Conservation (phyloP, 768 basidiomycete genomes). For the Rhizopogon rudus region DNA sequence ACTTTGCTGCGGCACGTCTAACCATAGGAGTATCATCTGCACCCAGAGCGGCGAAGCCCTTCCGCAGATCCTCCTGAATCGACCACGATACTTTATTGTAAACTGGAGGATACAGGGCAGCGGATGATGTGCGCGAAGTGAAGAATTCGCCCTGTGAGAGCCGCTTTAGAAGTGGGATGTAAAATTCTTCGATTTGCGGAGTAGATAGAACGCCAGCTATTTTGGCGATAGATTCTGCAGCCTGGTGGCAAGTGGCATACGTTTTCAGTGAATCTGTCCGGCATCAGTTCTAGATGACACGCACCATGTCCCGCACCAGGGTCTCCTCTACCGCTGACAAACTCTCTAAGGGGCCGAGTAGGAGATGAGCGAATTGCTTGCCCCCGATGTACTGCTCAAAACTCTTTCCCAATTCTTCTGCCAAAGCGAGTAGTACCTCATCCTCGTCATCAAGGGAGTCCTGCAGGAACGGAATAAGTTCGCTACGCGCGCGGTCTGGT, state of each 20-base stretch:
- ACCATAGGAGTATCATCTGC: conserved; percentile 99
- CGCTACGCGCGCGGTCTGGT: conserved; percentile 89
- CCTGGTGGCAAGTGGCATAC: conserved; percentile 42
- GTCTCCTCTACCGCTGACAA: conserved; percentile 97
- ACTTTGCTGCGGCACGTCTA: conserved; percentile 90
- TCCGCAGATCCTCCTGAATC: conserved; percentile 84
- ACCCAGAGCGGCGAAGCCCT: conserved; percentile 75
- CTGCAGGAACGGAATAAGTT: conserved; percentile 94
- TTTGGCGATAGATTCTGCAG: conserved; percentile 93
- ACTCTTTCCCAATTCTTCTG: conserved; percentile 88
- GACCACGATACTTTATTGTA: conserved; percentile 73
- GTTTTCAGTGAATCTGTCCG: conserved; percentile 1
- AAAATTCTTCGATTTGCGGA: conserved; percentile 80
- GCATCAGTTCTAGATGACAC: conserved; percentile 3
- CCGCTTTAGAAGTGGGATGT: conserved; percentile 86
- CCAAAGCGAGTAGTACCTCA: conserved; percentile 91
- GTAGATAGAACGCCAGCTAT: conserved; percentile 74
- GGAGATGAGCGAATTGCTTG: conserved; percentile 74
- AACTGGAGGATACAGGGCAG: conserved; percentile 87
- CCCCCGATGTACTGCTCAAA: conserved; percentile 97
- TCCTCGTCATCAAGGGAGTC: conserved; percentile 99
- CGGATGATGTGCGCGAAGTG: conserved; percentile 94
- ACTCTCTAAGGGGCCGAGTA: conserved; percentile 92
- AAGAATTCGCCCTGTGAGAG: conserved; percentile 97
- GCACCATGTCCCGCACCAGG: conserved; percentile 93